Conservation (phyloP, 208 protist species). For the Leishmania amazonensis region DNA sequence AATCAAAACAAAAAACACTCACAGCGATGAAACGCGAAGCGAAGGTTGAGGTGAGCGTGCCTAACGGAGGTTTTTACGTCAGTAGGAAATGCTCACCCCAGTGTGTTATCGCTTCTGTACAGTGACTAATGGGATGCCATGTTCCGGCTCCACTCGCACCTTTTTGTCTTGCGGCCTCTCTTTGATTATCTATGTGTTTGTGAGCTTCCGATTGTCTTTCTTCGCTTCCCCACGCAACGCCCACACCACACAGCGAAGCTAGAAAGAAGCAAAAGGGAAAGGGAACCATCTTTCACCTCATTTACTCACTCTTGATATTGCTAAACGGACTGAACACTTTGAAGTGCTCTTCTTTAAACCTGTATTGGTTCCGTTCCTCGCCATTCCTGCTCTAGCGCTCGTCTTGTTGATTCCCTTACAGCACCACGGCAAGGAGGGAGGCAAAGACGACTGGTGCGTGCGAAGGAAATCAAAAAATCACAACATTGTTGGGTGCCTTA, state of each 20-base stretch:
- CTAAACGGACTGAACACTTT: conserved; percentile 1
- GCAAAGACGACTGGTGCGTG: not conserved
- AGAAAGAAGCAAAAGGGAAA: conserved; percentile 3
- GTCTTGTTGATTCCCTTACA: not conserved
- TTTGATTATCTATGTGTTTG: not conserved
- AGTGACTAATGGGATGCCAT: not conserved
- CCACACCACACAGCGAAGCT: not conserved
- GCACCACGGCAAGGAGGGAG: not conserved
- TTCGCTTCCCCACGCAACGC: not conserved
- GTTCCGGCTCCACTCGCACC: not conserved
- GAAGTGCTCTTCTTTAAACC: not conserved
- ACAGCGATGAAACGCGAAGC: not conserved
- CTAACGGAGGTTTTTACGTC: not conserved
- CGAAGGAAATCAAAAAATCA: too few species aligned
- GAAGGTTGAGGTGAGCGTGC: not conserved
- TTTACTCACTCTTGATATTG: conserved; percentile 1
- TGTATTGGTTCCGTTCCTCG: not conserved
- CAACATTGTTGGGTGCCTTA: not conserved
- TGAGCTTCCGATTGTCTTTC: not conserved
- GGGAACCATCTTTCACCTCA: not conserved
- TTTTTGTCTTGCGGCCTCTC: conserved; percentile 1
- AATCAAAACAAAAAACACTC: not conserved
- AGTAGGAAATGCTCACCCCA: not conserved
- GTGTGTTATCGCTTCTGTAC: not conserved
- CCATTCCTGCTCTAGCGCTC: not conserved